Conservation (phyloP, 352 stramenopile species). For the Phytophthora palmivora region DNA sequence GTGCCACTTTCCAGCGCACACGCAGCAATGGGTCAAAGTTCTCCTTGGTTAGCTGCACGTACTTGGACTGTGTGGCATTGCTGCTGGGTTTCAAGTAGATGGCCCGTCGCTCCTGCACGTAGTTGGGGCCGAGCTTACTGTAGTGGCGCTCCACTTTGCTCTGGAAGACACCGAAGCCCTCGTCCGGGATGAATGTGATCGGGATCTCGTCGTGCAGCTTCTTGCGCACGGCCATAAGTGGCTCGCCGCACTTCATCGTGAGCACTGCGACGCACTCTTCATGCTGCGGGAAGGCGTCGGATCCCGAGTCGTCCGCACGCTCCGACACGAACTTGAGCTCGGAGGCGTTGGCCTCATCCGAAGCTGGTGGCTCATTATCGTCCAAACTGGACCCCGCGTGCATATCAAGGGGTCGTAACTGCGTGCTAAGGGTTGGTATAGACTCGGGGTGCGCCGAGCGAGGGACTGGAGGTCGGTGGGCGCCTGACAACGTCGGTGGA, state of each 20-base stretch:
- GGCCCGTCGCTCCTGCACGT: conserved; percentile 66
- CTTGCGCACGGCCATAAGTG: conserved; percentile 79
- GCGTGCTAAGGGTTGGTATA: conserved; percentile 13
- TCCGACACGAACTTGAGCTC: conserved; percentile 49
- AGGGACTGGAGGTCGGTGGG: background rate
- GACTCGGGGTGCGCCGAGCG: conserved; percentile 8
- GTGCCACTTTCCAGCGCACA: conserved; percentile 80
- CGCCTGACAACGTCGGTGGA: background rate
- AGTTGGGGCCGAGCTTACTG: conserved; percentile 62
- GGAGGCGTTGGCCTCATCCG: conserved; percentile 28
- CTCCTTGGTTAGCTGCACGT: conserved; percentile 72
- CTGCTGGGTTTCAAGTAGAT: conserved; percentile 82
- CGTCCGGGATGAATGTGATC: conserved; percentile 71
- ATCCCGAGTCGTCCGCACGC: conserved; percentile 24
- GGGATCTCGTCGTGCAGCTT: conserved; percentile 81
- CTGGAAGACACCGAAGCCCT: conserved; percentile 81
- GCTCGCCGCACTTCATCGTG: conserved; percentile 82
- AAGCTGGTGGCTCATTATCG: conserved; percentile 23
- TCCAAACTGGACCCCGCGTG: conserved; percentile 28
- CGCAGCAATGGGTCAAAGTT: conserved; percentile 77
- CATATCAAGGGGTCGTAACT: conserved; percentile 27
- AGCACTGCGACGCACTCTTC: conserved; percentile 72
- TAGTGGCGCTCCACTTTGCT: conserved; percentile 82
- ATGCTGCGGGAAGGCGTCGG: conserved; percentile 60
- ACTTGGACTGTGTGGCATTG: conserved; percentile 85